Conservation (phyloP, 352 stramenopile species). For the Blastocystis sp. region DNA sequence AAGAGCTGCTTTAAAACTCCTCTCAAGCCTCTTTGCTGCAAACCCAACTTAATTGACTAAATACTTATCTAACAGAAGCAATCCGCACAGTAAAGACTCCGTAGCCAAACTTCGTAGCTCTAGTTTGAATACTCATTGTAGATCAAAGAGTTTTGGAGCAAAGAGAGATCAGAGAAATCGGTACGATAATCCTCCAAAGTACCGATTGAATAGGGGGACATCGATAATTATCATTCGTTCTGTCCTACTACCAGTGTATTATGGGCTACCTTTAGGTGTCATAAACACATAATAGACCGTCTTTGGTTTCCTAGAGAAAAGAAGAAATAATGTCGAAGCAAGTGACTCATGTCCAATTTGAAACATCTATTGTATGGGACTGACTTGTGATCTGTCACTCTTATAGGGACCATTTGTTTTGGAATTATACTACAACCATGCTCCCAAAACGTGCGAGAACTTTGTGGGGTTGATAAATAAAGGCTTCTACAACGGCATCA, state of each 20-base stretch:
- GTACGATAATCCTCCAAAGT: neutral
- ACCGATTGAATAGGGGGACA: neutral
- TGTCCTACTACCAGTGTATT: neutral
- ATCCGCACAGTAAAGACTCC: constrained; percentile 57
- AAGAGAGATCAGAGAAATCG: neutral
- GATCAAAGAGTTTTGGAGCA: neutral
- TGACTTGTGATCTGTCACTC: neutral
- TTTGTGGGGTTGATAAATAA: constrained; percentile 79
- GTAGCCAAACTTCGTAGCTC: constrained; percentile 60
- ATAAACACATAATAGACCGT: neutral
- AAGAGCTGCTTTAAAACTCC: constrained; percentile 48
- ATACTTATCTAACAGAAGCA: neutral
- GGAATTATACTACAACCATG: constrained; percentile 85
- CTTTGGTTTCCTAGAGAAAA: neutral
- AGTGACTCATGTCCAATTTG: constrained; percentile 51
- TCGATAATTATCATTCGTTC: neutral
- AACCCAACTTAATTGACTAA: constrained; percentile 55
- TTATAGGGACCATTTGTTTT: constrained; percentile 77
- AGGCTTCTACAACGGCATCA: constrained; percentile 88
- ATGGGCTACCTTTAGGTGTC: neutral
- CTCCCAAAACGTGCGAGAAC: constrained; percentile 85
- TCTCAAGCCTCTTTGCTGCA: constrained; percentile 56
- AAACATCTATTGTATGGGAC: constrained; percentile 29
- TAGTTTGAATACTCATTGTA: constrained; percentile 41
- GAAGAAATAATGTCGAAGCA: constrained; percentile 50